Conservation (phyloP, 306 rosid genomes). For the Rosa lucieae region DNA sequence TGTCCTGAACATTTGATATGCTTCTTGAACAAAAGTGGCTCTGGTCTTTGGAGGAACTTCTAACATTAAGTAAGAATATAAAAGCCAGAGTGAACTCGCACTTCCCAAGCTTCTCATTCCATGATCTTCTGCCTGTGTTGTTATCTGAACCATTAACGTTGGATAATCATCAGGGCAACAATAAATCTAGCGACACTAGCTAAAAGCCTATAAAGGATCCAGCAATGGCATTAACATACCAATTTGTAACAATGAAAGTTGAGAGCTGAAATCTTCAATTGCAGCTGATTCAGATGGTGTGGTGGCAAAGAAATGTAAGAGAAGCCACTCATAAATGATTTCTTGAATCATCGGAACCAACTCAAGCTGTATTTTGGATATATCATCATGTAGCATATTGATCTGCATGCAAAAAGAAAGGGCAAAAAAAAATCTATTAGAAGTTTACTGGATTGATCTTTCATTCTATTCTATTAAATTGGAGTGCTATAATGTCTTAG, state of each 20-base stretch:
- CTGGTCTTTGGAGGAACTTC: slow-evolving; percentile 45
- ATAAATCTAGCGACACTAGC: slow-evolving; percentile 8
- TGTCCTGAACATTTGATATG: slow-evolving; percentile 50
- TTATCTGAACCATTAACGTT: slow-evolving; percentile 48
- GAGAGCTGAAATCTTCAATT: slow-evolving; percentile 81
- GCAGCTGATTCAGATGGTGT: slow-evolving; percentile 73
- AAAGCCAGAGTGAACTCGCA: slow-evolving; percentile 80
- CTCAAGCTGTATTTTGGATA: slow-evolving; percentile 66
- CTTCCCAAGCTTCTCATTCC: slow-evolving; percentile 78
- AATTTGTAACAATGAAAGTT: slow-evolving; percentile 78
- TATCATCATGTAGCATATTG: slow-evolving; percentile 64
- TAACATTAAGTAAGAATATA: slow-evolving; percentile 55
- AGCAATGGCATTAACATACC: slow-evolving; percentile 45
- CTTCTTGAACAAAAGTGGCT: slow-evolving; percentile 37
- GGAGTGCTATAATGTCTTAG: neutral
- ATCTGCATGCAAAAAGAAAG: slow-evolving; percentile 45
- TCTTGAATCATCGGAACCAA: slow-evolving; percentile 90
- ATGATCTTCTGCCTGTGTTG: slow-evolving; percentile 49
- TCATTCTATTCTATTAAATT: neutral
- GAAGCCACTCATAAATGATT: slow-evolving; percentile 78
- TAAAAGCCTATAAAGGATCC: neutral
- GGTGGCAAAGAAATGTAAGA: slow-evolving; percentile 66
- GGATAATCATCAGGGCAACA: slow-evolving; percentile 16
- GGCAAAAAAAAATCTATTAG: neutral
- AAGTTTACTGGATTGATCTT: neutral